A percentile compares a stretch with the other conserved stretches of the same genome.
phyloP scores from a whole-genome alignment of 768 basidiomycete species.

The Macrolepiota albuminosa region DNA sequence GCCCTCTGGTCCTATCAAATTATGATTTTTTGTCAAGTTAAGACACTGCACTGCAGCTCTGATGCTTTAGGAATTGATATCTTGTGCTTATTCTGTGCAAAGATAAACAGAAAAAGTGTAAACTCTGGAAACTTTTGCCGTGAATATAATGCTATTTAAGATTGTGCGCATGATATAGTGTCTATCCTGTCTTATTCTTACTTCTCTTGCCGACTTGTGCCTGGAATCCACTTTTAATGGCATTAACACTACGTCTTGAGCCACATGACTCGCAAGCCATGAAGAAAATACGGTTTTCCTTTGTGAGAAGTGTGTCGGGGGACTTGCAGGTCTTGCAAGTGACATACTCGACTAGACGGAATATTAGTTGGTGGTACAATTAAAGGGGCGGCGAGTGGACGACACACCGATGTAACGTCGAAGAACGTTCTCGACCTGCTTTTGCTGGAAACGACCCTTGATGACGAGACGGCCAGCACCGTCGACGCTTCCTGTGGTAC shows the following conservation, averaged over 20 bases:
- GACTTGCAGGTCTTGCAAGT: slow-evolving; percentile 99
- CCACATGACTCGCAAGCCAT: slow-evolving; percentile 92
- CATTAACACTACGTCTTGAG: slow-evolving; percentile 84
- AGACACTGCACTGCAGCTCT: too few relatives aligned
- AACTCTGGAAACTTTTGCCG: neutral
- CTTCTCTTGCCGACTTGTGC: slow-evolving; percentile 89
- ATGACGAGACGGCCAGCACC: slow-evolving; percentile 90
- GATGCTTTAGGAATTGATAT: too few relatives aligned
- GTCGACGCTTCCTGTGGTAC: slow-evolving; percentile 94
- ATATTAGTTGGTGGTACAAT: neutral
- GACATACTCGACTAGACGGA: slow-evolving; percentile 82
- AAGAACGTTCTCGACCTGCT: slow-evolving; percentile 96
- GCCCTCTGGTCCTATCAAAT: too few relatives aligned
- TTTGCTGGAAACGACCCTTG: slow-evolving; percentile 97
- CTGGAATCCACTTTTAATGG: slow-evolving; percentile 99
- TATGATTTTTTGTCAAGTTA: too few relatives aligned
- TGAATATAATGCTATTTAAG: too few relatives aligned
- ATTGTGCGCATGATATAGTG: neutral
- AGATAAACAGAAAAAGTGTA: too few relatives aligned
- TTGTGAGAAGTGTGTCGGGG: slow-evolving; percentile 91
- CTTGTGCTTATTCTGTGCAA: too few relatives aligned
- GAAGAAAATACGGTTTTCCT: slow-evolving; percentile 99
- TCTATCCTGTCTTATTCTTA: slow-evolving; percentile 51
- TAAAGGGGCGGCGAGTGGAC: slow-evolving; percentile 21
- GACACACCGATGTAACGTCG: slow-evolving; percentile 90